These are phyloP conservation scores for Colletotrichum tropicale DNA, from an alignment of 2,329 filamentous ascomycete species.

Conservation along the genomic window DNA sequence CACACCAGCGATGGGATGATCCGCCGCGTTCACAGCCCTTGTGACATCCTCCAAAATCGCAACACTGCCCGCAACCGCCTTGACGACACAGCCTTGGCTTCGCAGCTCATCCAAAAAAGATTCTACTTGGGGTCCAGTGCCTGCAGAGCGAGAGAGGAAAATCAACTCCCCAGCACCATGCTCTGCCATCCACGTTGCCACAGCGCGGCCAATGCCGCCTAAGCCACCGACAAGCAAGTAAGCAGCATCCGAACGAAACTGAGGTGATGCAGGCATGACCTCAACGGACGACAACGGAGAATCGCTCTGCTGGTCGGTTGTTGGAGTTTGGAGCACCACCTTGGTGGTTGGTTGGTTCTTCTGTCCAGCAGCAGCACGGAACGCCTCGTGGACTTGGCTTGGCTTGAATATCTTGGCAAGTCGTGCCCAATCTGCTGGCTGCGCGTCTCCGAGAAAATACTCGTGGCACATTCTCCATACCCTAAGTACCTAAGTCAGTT, in stretches of 20 bases:
- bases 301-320: neutral
- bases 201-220: slow-evolving; percentile 54
- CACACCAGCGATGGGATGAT: neutral
- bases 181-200: slow-evolving; percentile 52
- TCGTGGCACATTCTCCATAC: neutral
- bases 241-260: neutral
- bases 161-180: slow-evolving; percentile 52
- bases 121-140: neutral
- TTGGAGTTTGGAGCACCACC: neutral
- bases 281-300: neutral
- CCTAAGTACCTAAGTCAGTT: neutral
- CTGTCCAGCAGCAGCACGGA: neutral
- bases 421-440: neutral
- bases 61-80: neutral
- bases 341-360: neutral
- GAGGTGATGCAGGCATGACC: neutral
- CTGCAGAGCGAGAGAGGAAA: slow-evolving; percentile 50
- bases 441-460: neutral
- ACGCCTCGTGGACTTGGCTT: neutral
- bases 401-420: neutral
- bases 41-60: neutral
- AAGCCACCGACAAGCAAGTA: slow-evolving; percentile 57
- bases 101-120: neutral
- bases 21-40: neutral
- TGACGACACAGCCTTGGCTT: neutral